Conservation (phyloP, 1,284 basidiomycete species). For the Vanrija pseudolonga region DNA sequence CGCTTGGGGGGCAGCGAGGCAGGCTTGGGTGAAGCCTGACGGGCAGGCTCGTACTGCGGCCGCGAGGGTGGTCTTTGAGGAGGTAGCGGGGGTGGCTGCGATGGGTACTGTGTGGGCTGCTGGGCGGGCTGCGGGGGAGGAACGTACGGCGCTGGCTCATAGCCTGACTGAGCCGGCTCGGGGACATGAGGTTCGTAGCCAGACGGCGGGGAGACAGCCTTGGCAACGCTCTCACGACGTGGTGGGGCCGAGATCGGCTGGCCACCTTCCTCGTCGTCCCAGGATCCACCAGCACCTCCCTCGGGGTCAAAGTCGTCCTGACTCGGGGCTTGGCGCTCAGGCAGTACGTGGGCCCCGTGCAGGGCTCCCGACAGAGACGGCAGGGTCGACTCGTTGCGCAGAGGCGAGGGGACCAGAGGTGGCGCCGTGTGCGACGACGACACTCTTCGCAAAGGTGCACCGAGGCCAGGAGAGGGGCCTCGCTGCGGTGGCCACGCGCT, state of each 20-base stretch:
- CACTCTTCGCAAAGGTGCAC: not conserved
- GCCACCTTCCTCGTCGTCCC: not conserved
- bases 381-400: constrained; percentile 7
- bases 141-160: constrained; percentile 3
- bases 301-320: constrained; percentile 14
- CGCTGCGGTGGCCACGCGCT: too few relatives aligned
- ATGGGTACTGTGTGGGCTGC: not conserved
- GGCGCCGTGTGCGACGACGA: constrained; percentile 5
- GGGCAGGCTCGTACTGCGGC: not conserved
- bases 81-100: too few relatives aligned
- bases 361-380: not conserved
- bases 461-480: too few relatives aligned
- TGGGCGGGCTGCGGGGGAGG: not conserved
- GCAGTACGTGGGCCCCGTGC: too few relatives aligned
- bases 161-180: not conserved
- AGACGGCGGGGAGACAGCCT: not conserved
- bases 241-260: not conserved
- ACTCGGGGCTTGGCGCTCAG: not conserved
- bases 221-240: not conserved
- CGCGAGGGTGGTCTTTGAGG: too few relatives aligned
- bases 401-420: constrained; percentile 16
- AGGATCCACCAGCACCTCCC: constrained; percentile 1
- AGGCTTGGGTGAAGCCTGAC: not conserved
- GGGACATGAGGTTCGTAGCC: not conserved
- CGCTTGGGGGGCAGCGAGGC: too few relatives aligned